A percentile compares a stretch with the other conserved stretches of the same genome.
These are phyloP conservation scores for Phytophthora melonis DNA, from an alignment of 352 stramenopile genomes.

Conservation along the genomic window DNA sequence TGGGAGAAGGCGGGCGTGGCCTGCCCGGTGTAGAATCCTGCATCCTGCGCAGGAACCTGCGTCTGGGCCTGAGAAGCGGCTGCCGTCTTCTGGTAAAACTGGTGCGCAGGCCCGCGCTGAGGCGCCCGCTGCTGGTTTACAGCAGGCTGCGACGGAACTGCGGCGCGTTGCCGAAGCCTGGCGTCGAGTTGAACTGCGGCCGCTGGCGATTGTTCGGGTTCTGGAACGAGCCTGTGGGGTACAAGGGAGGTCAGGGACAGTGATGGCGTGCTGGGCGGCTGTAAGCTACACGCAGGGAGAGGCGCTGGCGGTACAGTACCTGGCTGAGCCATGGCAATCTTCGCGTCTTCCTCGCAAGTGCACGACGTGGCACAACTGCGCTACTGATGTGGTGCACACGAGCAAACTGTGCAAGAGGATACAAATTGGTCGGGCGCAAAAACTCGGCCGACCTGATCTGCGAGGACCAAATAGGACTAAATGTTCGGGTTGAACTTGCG, in stretches of 20 bases:
- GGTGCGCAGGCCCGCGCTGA: conserved; percentile 54
- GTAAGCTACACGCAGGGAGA: background rate
- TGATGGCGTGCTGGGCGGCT: background rate
- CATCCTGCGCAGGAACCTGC: conserved; percentile 15
- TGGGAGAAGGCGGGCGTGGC: conserved; percentile 36
- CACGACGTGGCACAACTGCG: conserved; percentile 20
- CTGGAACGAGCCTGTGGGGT: conserved; percentile 61
- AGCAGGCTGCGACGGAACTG: conserved; percentile 48
- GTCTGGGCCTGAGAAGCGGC: background rate
- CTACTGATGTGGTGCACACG: conserved; percentile 22
- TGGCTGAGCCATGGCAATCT: conserved; percentile 45
- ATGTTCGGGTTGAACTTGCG: background rate
- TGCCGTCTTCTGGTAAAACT: conserved; percentile 59
- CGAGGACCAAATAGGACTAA: background rate
- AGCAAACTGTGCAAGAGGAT: background rate
- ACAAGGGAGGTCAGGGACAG: background rate
- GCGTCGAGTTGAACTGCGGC: conserved; percentile 38
- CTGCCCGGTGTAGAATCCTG: conserved; percentile 48
- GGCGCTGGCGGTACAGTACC: conserved; percentile 14
- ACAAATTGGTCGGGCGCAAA: background rate
- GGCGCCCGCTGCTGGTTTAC: conserved; percentile 47
- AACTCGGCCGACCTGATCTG: background rate
- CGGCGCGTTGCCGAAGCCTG: conserved; percentile 33
- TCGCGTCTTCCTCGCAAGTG: conserved; percentile 3
- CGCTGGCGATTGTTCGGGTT: conserved; percentile 66